Percentiles rank a stretch among this genome's conserved stretches.
These are phyloP conservation scores for Echria macrotheca DNA, from an alignment of 495 filamentous ascomycete genomes.

Conservation along the genomic window DNA sequence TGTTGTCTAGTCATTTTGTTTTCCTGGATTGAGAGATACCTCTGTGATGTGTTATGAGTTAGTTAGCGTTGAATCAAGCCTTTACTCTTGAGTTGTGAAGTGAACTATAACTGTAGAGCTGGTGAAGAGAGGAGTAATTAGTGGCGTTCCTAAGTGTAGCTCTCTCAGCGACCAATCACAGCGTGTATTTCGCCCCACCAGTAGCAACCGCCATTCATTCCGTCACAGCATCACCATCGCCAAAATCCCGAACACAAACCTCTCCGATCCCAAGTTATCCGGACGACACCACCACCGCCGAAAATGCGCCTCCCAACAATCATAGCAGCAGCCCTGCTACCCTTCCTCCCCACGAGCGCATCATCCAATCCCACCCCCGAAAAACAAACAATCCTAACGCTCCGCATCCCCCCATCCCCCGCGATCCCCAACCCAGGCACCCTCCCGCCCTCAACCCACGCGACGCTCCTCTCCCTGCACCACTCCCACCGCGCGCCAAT, in stretches of 20 bases:
- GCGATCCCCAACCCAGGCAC: conserved; percentile 49
- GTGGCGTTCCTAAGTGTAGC: no score
- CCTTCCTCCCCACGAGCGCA: conserved; percentile 17
- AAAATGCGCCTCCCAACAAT: conserved; percentile 14
- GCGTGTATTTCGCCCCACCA: no score
- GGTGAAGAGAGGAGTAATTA: no score
- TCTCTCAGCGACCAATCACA: background rate
- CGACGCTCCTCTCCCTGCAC: conserved; percentile 57
- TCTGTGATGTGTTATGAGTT: conserved; percentile 3
- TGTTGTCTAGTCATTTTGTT: conserved; percentile 29
- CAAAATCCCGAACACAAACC: background rate
- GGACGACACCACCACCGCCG: background rate
- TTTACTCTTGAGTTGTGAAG: no score
- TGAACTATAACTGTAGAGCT: no score
- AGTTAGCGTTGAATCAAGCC: no score
- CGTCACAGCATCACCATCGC: conserved; percentile 5
- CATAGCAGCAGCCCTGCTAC: no score
- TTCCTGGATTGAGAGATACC: background rate
- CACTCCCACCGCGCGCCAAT: conserved; percentile 51
- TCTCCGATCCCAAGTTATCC: background rate
- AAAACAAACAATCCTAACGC: conserved; percentile 24
- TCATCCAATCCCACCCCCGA: conserved; percentile 6
- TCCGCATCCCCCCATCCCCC: conserved; percentile 43
- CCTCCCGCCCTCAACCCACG: conserved; percentile 66
- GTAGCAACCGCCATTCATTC: background rate